Evolutionary conservation across 441 rosid genomes (phyloP).

Genomic region (Eruca vesicaria): DNA sequence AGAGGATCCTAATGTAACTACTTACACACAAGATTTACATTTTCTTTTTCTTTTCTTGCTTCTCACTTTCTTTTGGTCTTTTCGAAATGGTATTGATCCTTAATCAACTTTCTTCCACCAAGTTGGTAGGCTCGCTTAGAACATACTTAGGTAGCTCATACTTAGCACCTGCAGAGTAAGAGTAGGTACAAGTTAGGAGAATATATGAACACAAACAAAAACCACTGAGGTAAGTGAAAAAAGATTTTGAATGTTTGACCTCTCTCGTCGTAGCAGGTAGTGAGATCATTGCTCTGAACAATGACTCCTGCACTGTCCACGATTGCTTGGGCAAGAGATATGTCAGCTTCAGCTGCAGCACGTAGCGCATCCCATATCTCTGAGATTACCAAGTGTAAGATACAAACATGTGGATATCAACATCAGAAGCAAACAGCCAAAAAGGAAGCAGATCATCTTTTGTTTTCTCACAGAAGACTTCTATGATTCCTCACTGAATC

Average conservation of each 20-base stretch:
- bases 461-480: neutral
- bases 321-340: conserved; percentile 71
- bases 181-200: neutral
- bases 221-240: neutral
- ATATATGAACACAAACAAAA: neutral
- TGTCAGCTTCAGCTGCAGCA: conserved; percentile 77
- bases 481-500: neutral
- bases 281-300: conserved; percentile 70
- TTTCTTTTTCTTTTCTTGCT: neutral
- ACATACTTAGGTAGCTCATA: conserved; percentile 89
- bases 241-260: conserved; percentile 34
- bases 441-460: neutral
- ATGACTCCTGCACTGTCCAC: conserved; percentile 89
- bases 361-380: conserved; percentile 96
- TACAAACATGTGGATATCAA: conserved; percentile 2
- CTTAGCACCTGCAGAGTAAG: conserved; percentile 66
- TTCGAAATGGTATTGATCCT: conserved; percentile 16
- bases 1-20: conserved; percentile 37
- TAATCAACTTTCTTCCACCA: conserved; percentile 52
- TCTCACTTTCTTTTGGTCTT: neutral
- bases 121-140: conserved; percentile 81
- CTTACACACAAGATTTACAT: conserved; percentile 37
- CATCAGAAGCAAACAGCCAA: conserved; percentile 1
- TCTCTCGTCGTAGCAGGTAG: conserved; percentile 86
- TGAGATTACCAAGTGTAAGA: conserved; percentile 23